Conservation (phyloP, 2,329 filamentous ascomycete genomes). For the Aureobasidium sp. region DNA sequence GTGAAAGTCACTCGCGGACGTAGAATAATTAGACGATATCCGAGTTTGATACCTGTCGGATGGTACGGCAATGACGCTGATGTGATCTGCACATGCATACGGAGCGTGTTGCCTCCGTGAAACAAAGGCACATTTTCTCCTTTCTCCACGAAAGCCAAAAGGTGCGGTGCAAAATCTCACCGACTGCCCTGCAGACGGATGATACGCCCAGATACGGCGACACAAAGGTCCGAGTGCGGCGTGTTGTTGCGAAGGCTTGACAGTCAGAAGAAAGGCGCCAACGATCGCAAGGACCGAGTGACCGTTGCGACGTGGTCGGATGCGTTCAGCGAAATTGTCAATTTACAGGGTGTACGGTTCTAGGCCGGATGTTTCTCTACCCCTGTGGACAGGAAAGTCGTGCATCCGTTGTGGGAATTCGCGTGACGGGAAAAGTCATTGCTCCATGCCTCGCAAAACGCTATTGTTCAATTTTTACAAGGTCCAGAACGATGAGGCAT, state of each 20-base stretch:
- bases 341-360: background rate
- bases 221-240: slow-evolving; percentile 11
- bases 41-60: background rate
- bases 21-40: background rate
- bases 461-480: background rate
- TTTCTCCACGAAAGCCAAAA: slow-evolving; percentile 3
- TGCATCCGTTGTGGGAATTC: slow-evolving; percentile 4
- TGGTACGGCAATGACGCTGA: slow-evolving; percentile 13
- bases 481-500: background rate
- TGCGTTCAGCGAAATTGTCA: slow-evolving; percentile 10
- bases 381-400: background rate
- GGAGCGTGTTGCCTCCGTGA: slow-evolving; percentile 1
- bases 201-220: slow-evolving; percentile 3
- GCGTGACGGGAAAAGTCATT: background rate
- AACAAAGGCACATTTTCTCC: background rate
- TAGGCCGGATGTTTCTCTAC: background rate
- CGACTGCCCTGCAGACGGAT: background rate
- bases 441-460: slow-evolving; percentile 2
- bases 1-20: background rate
- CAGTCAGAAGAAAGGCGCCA: slow-evolving; percentile 4
- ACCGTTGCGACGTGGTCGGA: slow-evolving; percentile 11
- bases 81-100: slow-evolving; percentile 11
- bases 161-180: slow-evolving; percentile 1
- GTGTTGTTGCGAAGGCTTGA: background rate
- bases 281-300: background rate